Base-by-base conservation (phyloP, 306 rosid species). In the Gillenia trifoliata region DNA sequence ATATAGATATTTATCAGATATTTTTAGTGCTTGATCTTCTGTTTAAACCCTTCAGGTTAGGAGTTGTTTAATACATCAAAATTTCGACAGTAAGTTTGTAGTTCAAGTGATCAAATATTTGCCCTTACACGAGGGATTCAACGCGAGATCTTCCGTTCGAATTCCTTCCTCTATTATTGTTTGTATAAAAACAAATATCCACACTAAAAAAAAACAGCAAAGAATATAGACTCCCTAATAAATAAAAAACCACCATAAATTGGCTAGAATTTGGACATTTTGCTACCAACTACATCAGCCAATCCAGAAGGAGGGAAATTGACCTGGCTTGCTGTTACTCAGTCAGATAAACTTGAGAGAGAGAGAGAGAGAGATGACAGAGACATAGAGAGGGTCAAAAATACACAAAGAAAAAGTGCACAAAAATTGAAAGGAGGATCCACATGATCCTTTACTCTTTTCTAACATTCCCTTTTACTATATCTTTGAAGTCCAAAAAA, bases 401-500 rank as follows among this genome's bases (percentile, higher is more conserved):
- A 77, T 57, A 33, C 54, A 55, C 49, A 47, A 25, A 17, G 23
- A 13, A 62, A 34, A 65, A 70, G 52, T 50, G 59, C 54, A 9
- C 8, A 36, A 5, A 30, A 36, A 11, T 25, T n/a, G 11, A 65
- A 45, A 20, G 12, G 62, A 50, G 76, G 81, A 76, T 84, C 83
- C 73, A 33, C 55, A 54, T 57, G 16, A 19, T 20, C 11, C 12
- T 22, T 68, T 31, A 6, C 68, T 28, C 56, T 43, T 43, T 72
- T 60, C 59, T 28, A 28, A 28, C 43, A 73, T 61, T 60, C 77
- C 20, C 67, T 29, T 26, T 59, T 69, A 59, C 30, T 38, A 74
- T 65, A 83, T 80, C 83, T 81, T 75, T 78, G 79, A 47, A 56
- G 55, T 26, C 86, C 65, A 70, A 50, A 2, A 1, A 40, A 28